Percentiles rank a stretch among this genome's conserved stretches.
Conservation (phyloP, 2,329 filamentous ascomycete genomes). For the Fusarium sp. region DNA sequence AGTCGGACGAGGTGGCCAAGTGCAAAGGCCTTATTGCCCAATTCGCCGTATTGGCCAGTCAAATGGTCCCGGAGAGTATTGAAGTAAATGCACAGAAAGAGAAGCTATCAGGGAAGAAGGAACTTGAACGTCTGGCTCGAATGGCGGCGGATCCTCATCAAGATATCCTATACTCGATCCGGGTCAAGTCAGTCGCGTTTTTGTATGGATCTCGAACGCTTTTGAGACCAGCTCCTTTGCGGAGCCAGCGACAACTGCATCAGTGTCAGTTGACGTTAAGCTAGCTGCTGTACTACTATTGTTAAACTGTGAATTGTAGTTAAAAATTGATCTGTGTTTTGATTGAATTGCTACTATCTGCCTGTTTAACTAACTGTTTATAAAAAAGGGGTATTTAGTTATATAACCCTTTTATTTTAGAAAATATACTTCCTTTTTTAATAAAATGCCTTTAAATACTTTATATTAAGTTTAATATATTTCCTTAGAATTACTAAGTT, state of each 20-base stretch:
- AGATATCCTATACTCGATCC: background rate
- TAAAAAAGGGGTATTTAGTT: too few relatives aligned
- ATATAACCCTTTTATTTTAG: too few relatives aligned
- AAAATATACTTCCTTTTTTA: too few relatives aligned
- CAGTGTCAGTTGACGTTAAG: fast-evolving
- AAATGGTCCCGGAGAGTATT: background rate
- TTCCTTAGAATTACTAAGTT: too few relatives aligned
- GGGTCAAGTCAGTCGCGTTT: background rate
- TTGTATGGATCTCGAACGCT: background rate
- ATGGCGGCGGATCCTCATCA: background rate
- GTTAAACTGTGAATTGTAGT: too few relatives aligned
- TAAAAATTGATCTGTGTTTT: too few relatives aligned
- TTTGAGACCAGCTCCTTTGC: background rate
- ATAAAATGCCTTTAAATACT: too few relatives aligned
- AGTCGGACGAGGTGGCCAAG: background rate
- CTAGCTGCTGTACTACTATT: background rate
- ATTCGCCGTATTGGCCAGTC: background rate
- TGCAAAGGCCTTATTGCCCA: background rate
- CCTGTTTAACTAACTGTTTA: too few relatives aligned
- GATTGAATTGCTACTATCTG: too few relatives aligned
- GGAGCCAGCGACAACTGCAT: background rate
- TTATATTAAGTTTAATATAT: too few relatives aligned
- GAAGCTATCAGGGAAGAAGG: background rate
- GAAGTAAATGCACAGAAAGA: background rate
- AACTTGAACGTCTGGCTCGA: background rate